Evolutionary conservation across 345 rosid species (phyloP).

Genomic region (Pistacia integerrima): DNA sequence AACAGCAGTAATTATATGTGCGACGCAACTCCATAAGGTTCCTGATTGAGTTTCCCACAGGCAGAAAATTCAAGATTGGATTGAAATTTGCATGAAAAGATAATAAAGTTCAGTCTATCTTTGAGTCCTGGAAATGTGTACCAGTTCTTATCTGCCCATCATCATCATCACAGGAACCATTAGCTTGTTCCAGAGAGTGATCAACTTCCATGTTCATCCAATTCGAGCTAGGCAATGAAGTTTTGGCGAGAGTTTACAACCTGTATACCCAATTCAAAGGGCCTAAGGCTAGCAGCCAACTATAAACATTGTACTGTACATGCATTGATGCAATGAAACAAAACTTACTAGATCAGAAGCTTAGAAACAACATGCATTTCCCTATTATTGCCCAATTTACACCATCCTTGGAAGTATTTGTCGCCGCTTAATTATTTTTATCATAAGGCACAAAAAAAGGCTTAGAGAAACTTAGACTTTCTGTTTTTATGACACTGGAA

Average conservation of each 20-base stretch:
- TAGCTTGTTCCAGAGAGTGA: conserved; percentile 27
- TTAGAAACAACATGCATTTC: neutral
- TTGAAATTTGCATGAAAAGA: neutral
- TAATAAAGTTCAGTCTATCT: neutral
- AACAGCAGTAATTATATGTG: conserved; percentile 56
- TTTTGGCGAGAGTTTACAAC: conserved; percentile 3
- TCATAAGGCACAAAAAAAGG: neutral
- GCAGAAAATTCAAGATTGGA: conserved; percentile 17
- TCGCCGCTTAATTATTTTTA: neutral
- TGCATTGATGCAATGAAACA: neutral
- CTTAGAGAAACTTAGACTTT: too few relatives aligned
- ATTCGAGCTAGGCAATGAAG: conserved; percentile 10
- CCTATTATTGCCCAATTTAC: neutral
- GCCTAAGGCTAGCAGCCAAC: conserved; percentile 18
- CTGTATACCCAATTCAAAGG: conserved; percentile 14
- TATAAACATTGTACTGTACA: neutral
- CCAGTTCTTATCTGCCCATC: conserved; percentile 52
- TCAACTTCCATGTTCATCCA: conserved; percentile 35
- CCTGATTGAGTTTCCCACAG: conserved; percentile 39
- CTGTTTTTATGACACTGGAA: too few relatives aligned
- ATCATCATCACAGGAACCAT: conserved; percentile 36
- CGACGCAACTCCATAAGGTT: conserved; percentile 48
- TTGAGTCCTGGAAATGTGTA: conserved; percentile 17
- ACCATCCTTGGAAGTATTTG: neutral
- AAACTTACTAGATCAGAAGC: neutral